Evolutionary conservation across 306 rosid genomes (phyloP).

Genomic region (Glycine soja): DNA sequence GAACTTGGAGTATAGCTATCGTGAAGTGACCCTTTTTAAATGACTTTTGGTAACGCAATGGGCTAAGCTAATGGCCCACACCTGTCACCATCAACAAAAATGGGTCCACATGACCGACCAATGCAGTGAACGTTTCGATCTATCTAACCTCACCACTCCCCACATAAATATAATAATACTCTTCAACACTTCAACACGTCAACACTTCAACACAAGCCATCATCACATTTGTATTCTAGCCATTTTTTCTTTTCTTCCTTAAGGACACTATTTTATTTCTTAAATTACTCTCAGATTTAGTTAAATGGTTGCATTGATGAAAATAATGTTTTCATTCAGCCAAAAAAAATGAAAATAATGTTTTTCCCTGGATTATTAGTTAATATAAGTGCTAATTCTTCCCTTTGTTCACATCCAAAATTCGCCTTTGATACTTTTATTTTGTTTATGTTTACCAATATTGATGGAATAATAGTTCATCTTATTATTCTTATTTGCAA

Average conservation of each 20-base stretch:
- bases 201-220: too few relatives aligned
- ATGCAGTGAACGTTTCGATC: not conserved
- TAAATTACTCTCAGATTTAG: not conserved
- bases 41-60: constrained; percentile 6
- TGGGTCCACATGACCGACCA: constrained; percentile 37
- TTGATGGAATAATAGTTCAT: not conserved
- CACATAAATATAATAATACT: not conserved
- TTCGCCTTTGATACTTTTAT: not conserved
- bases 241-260: too few relatives aligned
- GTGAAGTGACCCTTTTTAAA: not conserved
- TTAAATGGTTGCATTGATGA: not conserved
- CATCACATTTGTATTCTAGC: not conserved
- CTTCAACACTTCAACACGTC: too few relatives aligned
- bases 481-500: not conserved
- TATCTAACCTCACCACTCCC: not conserved
- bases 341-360: not conserved
- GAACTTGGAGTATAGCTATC: too few relatives aligned
- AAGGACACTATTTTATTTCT: not conserved
- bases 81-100: not conserved
- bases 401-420: not conserved
- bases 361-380: too few relatives aligned
- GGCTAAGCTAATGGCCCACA: constrained; percentile 4
- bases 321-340: not conserved
- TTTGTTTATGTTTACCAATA: constrained; percentile 1
- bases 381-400: not conserved